phyloP scores from a whole-genome alignment of 1,284 basidiomycete species.

The Moniliella sp. region DNA sequence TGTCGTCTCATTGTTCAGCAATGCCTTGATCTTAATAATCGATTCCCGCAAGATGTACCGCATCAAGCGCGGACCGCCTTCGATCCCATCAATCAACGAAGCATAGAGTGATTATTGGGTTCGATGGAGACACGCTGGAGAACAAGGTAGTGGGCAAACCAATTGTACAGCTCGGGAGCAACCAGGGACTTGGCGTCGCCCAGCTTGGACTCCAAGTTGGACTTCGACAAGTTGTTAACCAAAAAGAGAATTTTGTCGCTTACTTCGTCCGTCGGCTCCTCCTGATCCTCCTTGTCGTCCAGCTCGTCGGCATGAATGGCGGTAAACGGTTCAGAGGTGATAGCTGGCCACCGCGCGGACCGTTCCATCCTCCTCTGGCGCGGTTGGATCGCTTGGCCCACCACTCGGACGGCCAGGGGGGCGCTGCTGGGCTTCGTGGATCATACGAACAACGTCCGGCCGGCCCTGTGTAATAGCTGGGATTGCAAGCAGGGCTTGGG shows the following conservation, averaged over 20 bases:
- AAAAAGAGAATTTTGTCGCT: slow-evolving; percentile 92
- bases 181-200: slow-evolving; percentile 15
- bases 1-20: slow-evolving; percentile 81
- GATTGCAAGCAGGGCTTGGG: slow-evolving; percentile 66
- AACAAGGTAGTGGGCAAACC: slow-evolving; percentile 94
- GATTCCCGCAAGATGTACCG: slow-evolving; percentile 73
- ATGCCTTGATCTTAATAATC: slow-evolving; percentile 50
- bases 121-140: slow-evolving; percentile 86
- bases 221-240: slow-evolving; percentile 87
- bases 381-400: slow-evolving; percentile 2
- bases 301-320: slow-evolving; percentile 32
- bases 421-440: slow-evolving; percentile 12
- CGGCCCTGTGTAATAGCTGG: slow-evolving; percentile 66
- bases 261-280: slow-evolving; percentile 56
- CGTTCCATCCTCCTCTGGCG: neutral
- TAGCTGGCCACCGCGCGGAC: neutral
- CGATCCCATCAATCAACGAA: slow-evolving; percentile 64
- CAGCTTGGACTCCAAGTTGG: slow-evolving; percentile 59
- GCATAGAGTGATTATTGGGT: slow-evolving; percentile 94
- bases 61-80: slow-evolving; percentile 10
- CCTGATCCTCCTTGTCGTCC: slow-evolving; percentile 30
- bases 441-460: slow-evolving; percentile 47
- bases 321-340: slow-evolving; percentile 36
- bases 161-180: slow-evolving; percentile 38
- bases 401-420: slow-evolving; percentile 3